Percentiles rank a stretch among this genome's conserved stretches.
phyloP scores from a whole-genome alignment of 305 asterid genomes.

The Andrographis paniculata region DNA sequence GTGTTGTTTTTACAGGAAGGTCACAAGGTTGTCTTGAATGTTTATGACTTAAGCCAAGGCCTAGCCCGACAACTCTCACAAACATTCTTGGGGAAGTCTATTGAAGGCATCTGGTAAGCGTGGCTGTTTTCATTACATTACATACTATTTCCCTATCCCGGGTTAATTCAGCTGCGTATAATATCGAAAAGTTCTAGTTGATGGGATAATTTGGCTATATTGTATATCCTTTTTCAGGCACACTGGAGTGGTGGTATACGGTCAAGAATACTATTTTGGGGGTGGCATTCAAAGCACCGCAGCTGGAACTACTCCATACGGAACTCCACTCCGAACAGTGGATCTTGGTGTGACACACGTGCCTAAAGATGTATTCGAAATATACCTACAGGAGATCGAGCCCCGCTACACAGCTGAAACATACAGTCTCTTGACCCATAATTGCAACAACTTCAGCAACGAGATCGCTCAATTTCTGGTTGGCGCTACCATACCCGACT shows the following conservation, averaged over 20 bases:
- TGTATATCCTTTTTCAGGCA: too few species aligned
- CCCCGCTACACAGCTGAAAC: conserved; percentile 83
- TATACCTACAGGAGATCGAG: conserved; percentile 67
- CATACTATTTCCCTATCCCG: too few species aligned
- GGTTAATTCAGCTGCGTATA: too few species aligned
- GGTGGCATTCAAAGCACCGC: conserved; percentile 76
- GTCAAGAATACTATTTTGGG: conserved; percentile 82
- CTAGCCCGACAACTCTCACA: conserved; percentile 79
- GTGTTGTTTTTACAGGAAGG: conserved; percentile 55
- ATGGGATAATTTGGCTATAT: too few species aligned
- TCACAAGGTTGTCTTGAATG: conserved; percentile 67
- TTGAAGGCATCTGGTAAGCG: conserved; percentile 87
- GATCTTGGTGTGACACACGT: conserved; percentile 85
- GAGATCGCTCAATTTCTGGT: conserved; percentile 90
- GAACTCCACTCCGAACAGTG: conserved; percentile 61
- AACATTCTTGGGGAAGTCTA: conserved; percentile 74
- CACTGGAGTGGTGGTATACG: conserved; percentile 87
- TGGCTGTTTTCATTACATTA: not conserved
- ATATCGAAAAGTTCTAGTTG: too few species aligned
- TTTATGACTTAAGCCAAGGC: conserved; percentile 92
- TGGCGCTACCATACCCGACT: conserved; percentile 68
- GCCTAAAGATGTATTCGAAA: conserved; percentile 78
- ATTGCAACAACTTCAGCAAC: conserved; percentile 90
- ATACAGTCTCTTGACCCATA: conserved; percentile 68
- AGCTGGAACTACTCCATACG: conserved; percentile 78